A percentile compares a stretch with the other conserved stretches of the same genome.
phyloP scores from a whole-genome alignment of 495 filamentous ascomycete genomes.

The Podospora sp. region DNA sequence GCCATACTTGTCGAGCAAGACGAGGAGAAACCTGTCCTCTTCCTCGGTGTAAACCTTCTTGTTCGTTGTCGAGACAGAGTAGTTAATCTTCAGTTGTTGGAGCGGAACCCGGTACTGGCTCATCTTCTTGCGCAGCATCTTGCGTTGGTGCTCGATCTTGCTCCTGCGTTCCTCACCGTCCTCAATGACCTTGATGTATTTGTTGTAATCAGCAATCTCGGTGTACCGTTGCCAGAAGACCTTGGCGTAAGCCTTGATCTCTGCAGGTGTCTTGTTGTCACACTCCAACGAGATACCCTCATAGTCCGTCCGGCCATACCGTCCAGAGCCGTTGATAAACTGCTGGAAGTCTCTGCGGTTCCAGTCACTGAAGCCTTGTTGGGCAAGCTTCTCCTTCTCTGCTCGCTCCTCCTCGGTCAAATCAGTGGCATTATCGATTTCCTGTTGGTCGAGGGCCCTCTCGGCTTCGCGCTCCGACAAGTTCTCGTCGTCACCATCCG shows the following conservation, averaged over 20 bases:
- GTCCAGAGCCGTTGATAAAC: constrained; percentile 92
- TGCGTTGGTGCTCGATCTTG: constrained; percentile 88
- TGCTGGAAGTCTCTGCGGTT: constrained; percentile 97
- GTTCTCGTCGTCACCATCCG: constrained; percentile 82
- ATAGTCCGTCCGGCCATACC: constrained; percentile 85
- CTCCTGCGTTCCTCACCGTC: constrained; percentile 86
- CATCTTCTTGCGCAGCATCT: constrained; percentile 95
- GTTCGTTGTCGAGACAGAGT: constrained; percentile 97
- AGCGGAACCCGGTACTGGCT: constrained; percentile 92
- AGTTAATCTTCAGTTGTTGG: constrained; percentile 97
- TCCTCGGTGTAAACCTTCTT: constrained; percentile 99
- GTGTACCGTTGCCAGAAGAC: constrained; percentile 93
- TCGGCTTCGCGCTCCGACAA: constrained; percentile 84
- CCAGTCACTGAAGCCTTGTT: constrained; percentile 90
- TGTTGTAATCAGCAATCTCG: constrained; percentile 83
- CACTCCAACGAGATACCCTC: constrained; percentile 84
- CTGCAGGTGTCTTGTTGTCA: constrained; percentile 82
- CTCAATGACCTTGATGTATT: constrained; percentile 84
- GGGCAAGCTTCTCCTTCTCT: constrained; percentile 76
- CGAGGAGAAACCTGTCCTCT: constrained; percentile 94
- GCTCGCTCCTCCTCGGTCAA: constrained; percentile 88
- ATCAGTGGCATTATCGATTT: constrained; percentile 88
- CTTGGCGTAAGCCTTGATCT: constrained; percentile 86
- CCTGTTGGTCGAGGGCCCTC: constrained; percentile 81
- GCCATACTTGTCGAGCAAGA: constrained; percentile 88